These are phyloP conservation scores for Aspergillus japonicus DNA, from an alignment of 2,329 filamentous ascomycete genomes.

Conservation along the genomic window DNA sequence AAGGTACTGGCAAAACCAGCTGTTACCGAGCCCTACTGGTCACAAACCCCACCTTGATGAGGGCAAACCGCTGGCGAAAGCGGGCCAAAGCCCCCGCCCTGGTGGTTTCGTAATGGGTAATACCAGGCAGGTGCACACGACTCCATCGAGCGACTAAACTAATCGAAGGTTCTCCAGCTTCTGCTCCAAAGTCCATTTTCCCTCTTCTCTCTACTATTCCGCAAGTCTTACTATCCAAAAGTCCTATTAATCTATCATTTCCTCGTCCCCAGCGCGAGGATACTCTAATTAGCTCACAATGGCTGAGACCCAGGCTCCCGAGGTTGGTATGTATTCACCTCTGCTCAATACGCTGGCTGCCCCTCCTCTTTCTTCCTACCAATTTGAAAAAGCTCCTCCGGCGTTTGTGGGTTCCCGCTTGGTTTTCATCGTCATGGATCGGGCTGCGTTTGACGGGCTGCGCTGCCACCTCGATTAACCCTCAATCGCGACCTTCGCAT, in stretches of 20 bases:
- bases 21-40: conserved; percentile 19
- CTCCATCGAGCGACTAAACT: conserved; percentile 17
- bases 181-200: conserved; percentile 18
- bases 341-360: conserved; percentile 6
- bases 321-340: conserved; percentile 41
- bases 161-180: conserved; percentile 16
- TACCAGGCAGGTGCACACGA: conserved; percentile 27
- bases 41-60: neutral
- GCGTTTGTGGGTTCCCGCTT: conserved; percentile 33
- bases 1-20: conserved; percentile 10
- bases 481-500: neutral
- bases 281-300: conserved; percentile 32
- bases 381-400: conserved; percentile 33
- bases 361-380: conserved; percentile 24
- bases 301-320: conserved; percentile 39
- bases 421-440: conserved; percentile 22
- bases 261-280: conserved; percentile 27
- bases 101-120: conserved; percentile 14
- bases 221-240: conserved; percentile 15
- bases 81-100: conserved; percentile 25
- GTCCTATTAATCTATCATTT: conserved; percentile 16
- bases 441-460: conserved; percentile 2
- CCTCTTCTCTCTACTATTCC: conserved; percentile 21
- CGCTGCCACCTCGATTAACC: conserved; percentile 1
- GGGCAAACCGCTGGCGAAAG: neutral